Conservation (phyloP, 2,329 filamentous ascomycete genomes). For the Xylaria sp. region DNA sequence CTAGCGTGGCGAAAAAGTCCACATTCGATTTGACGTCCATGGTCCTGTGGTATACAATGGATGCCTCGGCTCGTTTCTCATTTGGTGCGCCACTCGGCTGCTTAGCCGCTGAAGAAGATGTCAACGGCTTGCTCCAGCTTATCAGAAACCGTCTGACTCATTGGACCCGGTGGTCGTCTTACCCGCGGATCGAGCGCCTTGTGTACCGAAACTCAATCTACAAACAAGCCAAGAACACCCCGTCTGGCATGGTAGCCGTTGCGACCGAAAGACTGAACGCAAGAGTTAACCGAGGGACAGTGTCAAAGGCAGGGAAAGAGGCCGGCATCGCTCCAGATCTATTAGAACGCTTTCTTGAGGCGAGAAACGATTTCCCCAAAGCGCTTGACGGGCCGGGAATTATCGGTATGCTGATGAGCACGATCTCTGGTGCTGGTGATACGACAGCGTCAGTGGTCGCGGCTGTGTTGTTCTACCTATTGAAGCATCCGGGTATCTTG, state of each 20-base stretch:
- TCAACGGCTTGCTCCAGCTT: conserved; percentile 41
- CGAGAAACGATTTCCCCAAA: conserved; percentile 39
- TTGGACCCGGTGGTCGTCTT: conserved; percentile 44
- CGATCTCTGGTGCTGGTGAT: conserved; percentile 45
- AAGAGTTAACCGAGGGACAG: conserved; percentile 10
- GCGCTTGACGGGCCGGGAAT: conserved; percentile 40
- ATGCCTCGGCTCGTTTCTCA: conserved; percentile 41
- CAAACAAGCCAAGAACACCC: conserved; percentile 29
- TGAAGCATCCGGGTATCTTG: conserved; percentile 63
- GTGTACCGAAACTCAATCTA: conserved; percentile 43
- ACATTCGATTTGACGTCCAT: conserved; percentile 41
- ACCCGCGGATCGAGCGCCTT: conserved; percentile 42
- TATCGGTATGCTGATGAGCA: conserved; percentile 43
- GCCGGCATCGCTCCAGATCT: conserved; percentile 34
- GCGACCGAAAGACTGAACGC: conserved; percentile 38
- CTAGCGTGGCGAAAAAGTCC: conserved; percentile 28
- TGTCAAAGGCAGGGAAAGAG: conserved; percentile 23
- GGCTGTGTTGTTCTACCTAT: conserved; percentile 47
- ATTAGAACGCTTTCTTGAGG: conserved; percentile 42
- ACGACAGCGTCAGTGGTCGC: conserved; percentile 42
- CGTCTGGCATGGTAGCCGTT: conserved; percentile 40
- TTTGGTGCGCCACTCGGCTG: conserved; percentile 44
- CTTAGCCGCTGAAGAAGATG: conserved; percentile 40
- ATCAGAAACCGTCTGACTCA: conserved; percentile 44
- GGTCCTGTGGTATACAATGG: conserved; percentile 43